phyloP scores from a whole-genome alignment of 805 yeast species.

The Pichia eremophila region DNA sequence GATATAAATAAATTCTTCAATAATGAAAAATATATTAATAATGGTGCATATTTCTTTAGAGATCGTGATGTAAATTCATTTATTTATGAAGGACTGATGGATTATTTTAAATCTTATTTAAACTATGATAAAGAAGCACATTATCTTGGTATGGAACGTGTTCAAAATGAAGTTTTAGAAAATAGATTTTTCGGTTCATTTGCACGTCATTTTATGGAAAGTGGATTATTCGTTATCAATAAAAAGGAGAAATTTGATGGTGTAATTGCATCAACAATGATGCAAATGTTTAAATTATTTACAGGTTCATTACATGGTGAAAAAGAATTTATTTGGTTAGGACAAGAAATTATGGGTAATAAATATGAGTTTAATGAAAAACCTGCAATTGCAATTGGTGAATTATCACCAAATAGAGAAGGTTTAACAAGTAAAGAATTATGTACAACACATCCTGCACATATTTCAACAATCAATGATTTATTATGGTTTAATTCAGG shows the following conservation, averaged over 20 bases:
- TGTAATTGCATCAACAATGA: constrained; percentile 32
- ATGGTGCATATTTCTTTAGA: constrained; percentile 38
- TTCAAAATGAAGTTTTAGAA: constrained; percentile 26
- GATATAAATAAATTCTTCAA: constrained; percentile 31
- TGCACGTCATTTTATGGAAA: constrained; percentile 38
- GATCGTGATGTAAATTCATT: constrained; percentile 35
- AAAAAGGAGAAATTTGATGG: constrained; percentile 41
- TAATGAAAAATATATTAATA: constrained; percentile 26
- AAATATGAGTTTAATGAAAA: constrained; percentile 39
- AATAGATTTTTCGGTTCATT: constrained; percentile 35
- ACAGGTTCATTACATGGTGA: constrained; percentile 63
- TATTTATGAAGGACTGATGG: constrained; percentile 32
- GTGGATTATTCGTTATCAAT: constrained; percentile 40
- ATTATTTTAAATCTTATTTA: constrained; percentile 36
- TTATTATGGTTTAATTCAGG: constrained; percentile 68
- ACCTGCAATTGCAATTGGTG: constrained; percentile 53
- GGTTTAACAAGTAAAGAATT: constrained; percentile 29
- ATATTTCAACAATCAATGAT: constrained; percentile 42
- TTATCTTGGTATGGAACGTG: constrained; percentile 29
- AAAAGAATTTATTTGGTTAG: constrained; percentile 71
- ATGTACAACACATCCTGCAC: constrained; percentile 59
- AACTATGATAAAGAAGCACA: constrained; percentile 36
- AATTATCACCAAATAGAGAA: constrained; percentile 15
- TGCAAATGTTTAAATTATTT: constrained; percentile 35
- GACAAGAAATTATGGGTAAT: constrained; percentile 49